Evolutionary conservation across 139 green algal species (phyloP), one percentile per base, ranked within the genome.

Genomic region (Ettlia oleoabundans): DNA sequence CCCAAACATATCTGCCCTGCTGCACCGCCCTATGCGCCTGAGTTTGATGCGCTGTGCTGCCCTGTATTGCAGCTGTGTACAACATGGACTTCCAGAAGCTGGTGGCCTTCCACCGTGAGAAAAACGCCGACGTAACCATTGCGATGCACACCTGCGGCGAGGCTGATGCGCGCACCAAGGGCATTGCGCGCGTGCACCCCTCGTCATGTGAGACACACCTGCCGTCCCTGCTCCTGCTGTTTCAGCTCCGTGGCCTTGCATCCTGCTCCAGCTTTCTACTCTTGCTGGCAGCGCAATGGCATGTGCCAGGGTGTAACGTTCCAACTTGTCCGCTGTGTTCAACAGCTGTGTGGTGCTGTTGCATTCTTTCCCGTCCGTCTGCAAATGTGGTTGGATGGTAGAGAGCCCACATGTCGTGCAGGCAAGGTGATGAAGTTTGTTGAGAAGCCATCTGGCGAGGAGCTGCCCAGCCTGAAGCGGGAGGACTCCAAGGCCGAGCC

Each of bases 111-210:
- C 89, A 92, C 78, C 69, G 87, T 13, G 47, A 72, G 18, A 78
- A 61, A 32, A 70, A 78, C 52, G 87, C 89, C 21, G 89, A 92
- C 76, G 82, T 93, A 41, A 93, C 89, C 22, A 89, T 93, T 37
- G 80, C 74, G 43, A 92, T 82, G 37, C 87, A 92, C 82, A 38
- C 76, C 19, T 86, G 90, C 9, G 70, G 40, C 8, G 35, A 40
- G 43, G 58, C 65, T 2, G 35, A 80, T n/a, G 89, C 89, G 41
- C 33, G 28, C 0, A 55, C 26, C 43, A 88, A 88, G 40, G 86
- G 82, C 43, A 61, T 89, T 24, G 66, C 75, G 10, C 41, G 67
- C 47, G 82, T 80, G 15, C 43, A 88, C 71, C 22, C 33, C 47
- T 78, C 38, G 28, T 80, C 67, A 4, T 69, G 74, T 81, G 74